phyloP scores from a whole-genome alignment of 2,329 filamentous ascomycete species.

The Fusarium sambucinum region DNA sequence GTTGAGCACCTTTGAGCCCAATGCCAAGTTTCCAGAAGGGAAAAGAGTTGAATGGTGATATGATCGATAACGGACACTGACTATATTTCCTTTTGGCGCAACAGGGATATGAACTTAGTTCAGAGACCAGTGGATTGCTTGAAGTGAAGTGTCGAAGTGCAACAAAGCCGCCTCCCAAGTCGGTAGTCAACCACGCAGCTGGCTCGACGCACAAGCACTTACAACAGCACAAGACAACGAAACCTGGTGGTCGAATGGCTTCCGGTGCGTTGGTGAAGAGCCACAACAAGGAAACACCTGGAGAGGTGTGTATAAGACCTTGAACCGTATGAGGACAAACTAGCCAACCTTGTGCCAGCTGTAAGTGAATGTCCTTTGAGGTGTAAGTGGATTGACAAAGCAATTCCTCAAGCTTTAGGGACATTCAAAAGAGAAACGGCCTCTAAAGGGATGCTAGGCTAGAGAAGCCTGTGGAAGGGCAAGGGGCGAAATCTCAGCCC shows the following conservation, averaged over 20 bases:
- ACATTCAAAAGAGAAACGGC: slow-evolving; percentile 33
- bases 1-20: slow-evolving; percentile 20
- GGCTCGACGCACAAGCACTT: slow-evolving; percentile 20
- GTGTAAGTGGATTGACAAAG: slow-evolving; percentile 27
- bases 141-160: slow-evolving; percentile 21
- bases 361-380: slow-evolving; percentile 18
- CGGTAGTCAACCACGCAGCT: slow-evolving; percentile 31
- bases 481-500: slow-evolving; percentile 36
- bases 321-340: neutral
- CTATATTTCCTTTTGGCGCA: slow-evolving; percentile 38
- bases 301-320: slow-evolving; percentile 3
- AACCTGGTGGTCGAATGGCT: slow-evolving; percentile 2
- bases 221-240: neutral
- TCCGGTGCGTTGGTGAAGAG: neutral
- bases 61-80: slow-evolving; percentile 20
- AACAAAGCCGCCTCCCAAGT: slow-evolving; percentile 19
- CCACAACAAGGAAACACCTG: slow-evolving; percentile 7
- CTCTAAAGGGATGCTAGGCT: slow-evolving; percentile 28
- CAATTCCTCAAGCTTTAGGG: slow-evolving; percentile 27
- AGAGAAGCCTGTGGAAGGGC: slow-evolving; percentile 30
- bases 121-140: slow-evolving; percentile 23
- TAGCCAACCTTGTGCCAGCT: slow-evolving; percentile 20
- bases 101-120: slow-evolving; percentile 38
- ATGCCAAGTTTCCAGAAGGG: slow-evolving; percentile 18
- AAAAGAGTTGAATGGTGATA: slow-evolving; percentile 24